Evolutionary conservation across 148 eudicot genomes (phyloP), one percentile per base, ranked within the genome.

Genomic region (Rhododendron williamsianum): DNA sequence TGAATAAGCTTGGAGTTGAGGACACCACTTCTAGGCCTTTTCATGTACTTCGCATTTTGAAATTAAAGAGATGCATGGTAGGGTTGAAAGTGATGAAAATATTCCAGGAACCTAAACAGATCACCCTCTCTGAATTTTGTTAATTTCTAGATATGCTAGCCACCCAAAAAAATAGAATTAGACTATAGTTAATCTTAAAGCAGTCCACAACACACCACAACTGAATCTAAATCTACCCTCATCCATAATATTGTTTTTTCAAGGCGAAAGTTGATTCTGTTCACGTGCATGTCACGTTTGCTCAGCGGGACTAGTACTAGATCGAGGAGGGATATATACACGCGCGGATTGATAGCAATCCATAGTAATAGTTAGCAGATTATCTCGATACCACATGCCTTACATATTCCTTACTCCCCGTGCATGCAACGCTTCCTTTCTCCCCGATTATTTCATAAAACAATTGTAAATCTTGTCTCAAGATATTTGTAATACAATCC

Each of bases 1-100:
- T 86, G 81, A 85, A 85, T 85, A 85, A 83, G 83, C 82, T 65
- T 78, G 63, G 36, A 78, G 80, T 79, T 41, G 79, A 73, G 73
- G n/a, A 30, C 49, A 27, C 38, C 79, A 86, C 16, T 81, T 52
- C 10, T 25, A 33, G 18, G 25, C 41, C n/a, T 43, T 78, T 51
- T 84, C 80, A 46, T 72, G 48, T 51, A 0, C 8, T 73, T 46
- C 1, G 5, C 13, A 46, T 30, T 83, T 73, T 83, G n/a, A 25
- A 41, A 30, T 69, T 80, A 80, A 87, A 84, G 80, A 30, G 82
- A 65, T 30, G 30, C 30, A 30, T 83, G 58, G 65, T 69, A 2
- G 35, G n/a, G 83, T 23, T 36, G 35, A 85, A 67, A 30, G 30
- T 78, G 49, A 45, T 45, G 48, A 45, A 45, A 23, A 27, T 51